Conservation (phyloP, 2,329 filamentous ascomycete species). For the Macrophomina pseudophaseolina region DNA sequence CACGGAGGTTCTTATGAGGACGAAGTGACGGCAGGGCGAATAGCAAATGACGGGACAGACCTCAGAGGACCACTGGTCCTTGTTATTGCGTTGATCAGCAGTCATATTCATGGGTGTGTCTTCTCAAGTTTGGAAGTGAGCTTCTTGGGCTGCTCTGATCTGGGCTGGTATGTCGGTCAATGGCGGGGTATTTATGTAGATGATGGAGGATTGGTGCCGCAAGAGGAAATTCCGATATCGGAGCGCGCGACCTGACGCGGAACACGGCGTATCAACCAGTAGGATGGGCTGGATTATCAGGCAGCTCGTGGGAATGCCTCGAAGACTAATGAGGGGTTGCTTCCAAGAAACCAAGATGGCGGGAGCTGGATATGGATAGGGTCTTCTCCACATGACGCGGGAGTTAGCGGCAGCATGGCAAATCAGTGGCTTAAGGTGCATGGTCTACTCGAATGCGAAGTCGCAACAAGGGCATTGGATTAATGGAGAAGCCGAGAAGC, state of each 20-base stretch:
- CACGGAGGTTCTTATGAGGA: no score
- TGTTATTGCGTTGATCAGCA: background rate
- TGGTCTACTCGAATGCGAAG: background rate
- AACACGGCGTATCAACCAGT: background rate
- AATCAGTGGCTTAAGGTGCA: background rate
- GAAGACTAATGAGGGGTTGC: background rate
- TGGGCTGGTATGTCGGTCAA: no score
- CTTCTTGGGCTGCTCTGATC: background rate
- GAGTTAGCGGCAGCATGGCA: background rate
- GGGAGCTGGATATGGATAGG: background rate
- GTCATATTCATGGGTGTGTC: background rate
- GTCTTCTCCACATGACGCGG: background rate
- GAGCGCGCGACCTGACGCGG: background rate
- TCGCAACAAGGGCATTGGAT: background rate
- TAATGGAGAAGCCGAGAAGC: no score
- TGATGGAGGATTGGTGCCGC: background rate
- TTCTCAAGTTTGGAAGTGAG: background rate
- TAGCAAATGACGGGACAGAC: background rate
- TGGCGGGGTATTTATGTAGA: constrained; percentile 18
- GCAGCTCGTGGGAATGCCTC: background rate
- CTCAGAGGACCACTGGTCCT: constrained; percentile 26
- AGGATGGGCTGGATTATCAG: background rate
- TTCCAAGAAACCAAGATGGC: background rate
- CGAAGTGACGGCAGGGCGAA: no score
- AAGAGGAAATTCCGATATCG: constrained; percentile 19